Base-by-base conservation (phyloP, 2,329 filamentous ascomycete species). In the Pseudogymnoascus verrucosus region DNA sequence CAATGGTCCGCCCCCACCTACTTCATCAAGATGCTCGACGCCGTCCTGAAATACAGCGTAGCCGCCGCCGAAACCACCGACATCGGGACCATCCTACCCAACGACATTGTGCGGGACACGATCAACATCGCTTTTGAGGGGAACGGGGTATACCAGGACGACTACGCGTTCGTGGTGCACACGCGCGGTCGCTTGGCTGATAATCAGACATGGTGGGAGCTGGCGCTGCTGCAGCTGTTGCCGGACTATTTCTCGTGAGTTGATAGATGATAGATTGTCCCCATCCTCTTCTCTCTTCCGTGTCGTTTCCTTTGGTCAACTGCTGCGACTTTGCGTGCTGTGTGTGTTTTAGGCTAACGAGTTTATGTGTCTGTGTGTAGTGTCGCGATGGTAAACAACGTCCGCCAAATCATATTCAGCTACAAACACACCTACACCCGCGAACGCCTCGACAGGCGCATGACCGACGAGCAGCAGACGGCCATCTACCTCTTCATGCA, bases 41-140 rank as follows among this genome's bases (percentile, higher is more conserved):
- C 7, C 1, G 6, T 47, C 12, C 1, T 6, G 1, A 12, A 23
- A 12, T 11, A 47, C 12, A 3, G 1, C 5, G 0, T 1, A 5
- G 21, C 1, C 21, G 5, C 8, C 21, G 7, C 5, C 5, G 42
- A 47, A 26, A 26, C 21, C 12, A 47, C 12, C 23, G 42, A 47
- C 21, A n/a, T 47, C 12, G 42, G 42, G 2, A 8, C 21, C 6
- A 4, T n/a, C 21, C 5, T 26, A 2, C 6, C 42, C 42, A 10
- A 8, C 12, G 12, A 26, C 3, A 1, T 10, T 1, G 6, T 26
- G 12, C 12, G 21, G 21, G 5, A 23, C 12, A 3, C 2, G 1
- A n/a, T 47, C 12, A 26, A 47, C 21, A 1, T 4, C 5, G 42
- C 42, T 1, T 47, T 47, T 4, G 42, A 47, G 2, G 42, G 42